Evolutionary conservation across 108 stramenopile genomes (phyloP).

Genomic region (Cyclotella atomus): DNA sequence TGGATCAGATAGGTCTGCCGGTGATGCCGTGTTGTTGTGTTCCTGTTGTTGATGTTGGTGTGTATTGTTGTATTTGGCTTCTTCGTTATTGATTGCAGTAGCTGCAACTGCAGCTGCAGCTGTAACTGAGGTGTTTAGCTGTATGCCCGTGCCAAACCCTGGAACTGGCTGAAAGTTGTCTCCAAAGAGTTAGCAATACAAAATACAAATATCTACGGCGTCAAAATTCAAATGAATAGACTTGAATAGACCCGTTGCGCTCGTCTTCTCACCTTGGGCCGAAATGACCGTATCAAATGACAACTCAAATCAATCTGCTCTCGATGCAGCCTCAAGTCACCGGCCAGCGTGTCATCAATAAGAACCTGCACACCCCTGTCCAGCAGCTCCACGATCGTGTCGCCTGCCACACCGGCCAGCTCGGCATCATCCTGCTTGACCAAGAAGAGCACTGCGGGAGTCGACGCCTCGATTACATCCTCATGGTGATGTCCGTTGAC

Average conservation of each 20-base stretch:
- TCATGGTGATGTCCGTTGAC: not conserved
- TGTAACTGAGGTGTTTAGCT: slow-evolving; percentile 19
- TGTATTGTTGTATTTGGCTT: no score
- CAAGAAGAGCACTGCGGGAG: slow-evolving; percentile 69
- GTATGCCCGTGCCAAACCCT: slow-evolving; percentile 58
- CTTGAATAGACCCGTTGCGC: not conserved
- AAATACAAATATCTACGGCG: not conserved
- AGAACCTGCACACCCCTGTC: slow-evolving; percentile 57
- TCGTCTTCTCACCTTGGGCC: not conserved
- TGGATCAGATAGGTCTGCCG: slow-evolving; percentile 47
- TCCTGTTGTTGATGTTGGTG: no score
- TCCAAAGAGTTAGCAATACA: not conserved
- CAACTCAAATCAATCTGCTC: slow-evolving; percentile 51
- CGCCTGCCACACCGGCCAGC: slow-evolving; percentile 60
- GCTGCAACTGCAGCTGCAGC: no score
- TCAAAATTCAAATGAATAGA: not conserved
- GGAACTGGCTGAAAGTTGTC: slow-evolving; percentile 58
- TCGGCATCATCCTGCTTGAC: slow-evolving; percentile 71
- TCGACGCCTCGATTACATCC: slow-evolving; percentile 8
- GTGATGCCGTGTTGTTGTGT: slow-evolving; percentile 24
- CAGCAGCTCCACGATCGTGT: slow-evolving; percentile 61
- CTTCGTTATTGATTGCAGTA: no score
- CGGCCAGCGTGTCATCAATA: slow-evolving; percentile 65
- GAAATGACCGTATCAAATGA: slow-evolving; percentile 68
- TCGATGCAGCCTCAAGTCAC: slow-evolving; percentile 58